Conservation (phyloP, 352 stramenopile genomes). For the Peronospora belbahrii region DNA sequence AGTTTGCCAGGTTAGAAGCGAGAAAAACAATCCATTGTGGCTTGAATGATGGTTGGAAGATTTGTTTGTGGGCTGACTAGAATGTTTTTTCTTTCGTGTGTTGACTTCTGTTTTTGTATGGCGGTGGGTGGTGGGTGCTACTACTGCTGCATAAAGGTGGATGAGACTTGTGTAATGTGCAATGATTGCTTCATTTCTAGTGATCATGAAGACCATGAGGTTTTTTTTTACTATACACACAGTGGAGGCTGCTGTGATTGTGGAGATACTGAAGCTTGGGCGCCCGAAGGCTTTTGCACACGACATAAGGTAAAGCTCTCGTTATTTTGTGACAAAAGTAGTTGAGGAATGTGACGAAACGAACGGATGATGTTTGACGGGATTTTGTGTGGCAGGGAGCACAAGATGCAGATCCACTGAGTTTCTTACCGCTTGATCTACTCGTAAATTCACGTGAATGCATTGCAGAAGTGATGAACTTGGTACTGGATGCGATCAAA, state of each 20-base stretch:
- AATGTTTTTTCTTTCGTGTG: too few relatives aligned
- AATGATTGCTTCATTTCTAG: constrained; percentile 95
- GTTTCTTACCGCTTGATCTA: constrained; percentile 44
- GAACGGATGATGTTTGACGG: not conserved
- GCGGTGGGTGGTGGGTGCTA: not conserved
- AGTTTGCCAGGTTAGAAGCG: constrained; percentile 54
- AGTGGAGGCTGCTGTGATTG: constrained; percentile 98
- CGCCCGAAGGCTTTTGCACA: constrained; percentile 90
- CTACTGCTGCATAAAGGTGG: constrained; percentile 56
- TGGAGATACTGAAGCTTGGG: constrained; percentile 95
- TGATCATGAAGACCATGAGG: constrained; percentile 91
- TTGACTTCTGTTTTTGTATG: constrained; percentile 10
- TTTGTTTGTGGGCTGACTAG: constrained; percentile 6
- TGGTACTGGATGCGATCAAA: constrained; percentile 55
- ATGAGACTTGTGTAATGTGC: constrained; percentile 95
- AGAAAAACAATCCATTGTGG: too few relatives aligned
- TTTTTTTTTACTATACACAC: constrained; percentile 92
- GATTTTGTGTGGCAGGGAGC: constrained; percentile 32
- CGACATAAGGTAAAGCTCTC: constrained; percentile 73
- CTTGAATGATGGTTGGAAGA: constrained; percentile 9
- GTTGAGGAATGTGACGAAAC: not conserved
- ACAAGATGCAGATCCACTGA: constrained; percentile 62
- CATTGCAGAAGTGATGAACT: constrained; percentile 56
- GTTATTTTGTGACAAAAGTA: not conserved
- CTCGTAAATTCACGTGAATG: constrained; percentile 52